These are phyloP conservation scores for Cladosporium sp. DNA, from an alignment of 2,329 filamentous ascomycete genomes.

Conservation along the genomic window DNA sequence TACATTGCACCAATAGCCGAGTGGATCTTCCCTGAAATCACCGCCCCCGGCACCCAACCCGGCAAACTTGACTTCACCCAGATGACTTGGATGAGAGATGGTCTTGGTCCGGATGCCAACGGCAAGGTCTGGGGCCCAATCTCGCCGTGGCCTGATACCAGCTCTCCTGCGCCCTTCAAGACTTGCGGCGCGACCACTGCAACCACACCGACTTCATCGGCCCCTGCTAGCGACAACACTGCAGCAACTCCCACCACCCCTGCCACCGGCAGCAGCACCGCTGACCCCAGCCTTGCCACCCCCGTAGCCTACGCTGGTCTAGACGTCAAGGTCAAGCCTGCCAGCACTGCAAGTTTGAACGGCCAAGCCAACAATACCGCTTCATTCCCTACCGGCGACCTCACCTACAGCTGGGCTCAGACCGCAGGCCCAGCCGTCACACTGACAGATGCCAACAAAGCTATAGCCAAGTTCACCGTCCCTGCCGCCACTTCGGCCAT, in stretches of 20 bases:
- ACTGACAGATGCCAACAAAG: neutral
- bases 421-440: neutral
- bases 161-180: constrained; percentile 25
- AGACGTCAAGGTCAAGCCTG: constrained; percentile 22
- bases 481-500: neutral
- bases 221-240: constrained; percentile 29
- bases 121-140: constrained; percentile 36
- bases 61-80: constrained; percentile 34
- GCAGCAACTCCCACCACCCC: neutral
- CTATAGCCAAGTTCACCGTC: neutral
- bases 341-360: constrained; percentile 20
- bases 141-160: constrained; percentile 14
- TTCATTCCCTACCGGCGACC: constrained; percentile 17
- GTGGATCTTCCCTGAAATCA: constrained; percentile 43
- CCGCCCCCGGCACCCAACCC: constrained; percentile 34
- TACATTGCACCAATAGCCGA: constrained; percentile 40
- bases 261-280: constrained; percentile 24
- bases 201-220: constrained; percentile 32
- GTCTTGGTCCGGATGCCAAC: constrained; percentile 27
- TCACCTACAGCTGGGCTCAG: constrained; percentile 23
- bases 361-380: constrained; percentile 29
- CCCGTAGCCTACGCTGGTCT: constrained; percentile 23
- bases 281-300: constrained; percentile 15
- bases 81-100: constrained; percentile 30
- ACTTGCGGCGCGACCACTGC: constrained; percentile 20